phyloP scores from a whole-genome alignment of 2,329 filamentous ascomycete genomes.

The Alternaria gaisen region DNA sequence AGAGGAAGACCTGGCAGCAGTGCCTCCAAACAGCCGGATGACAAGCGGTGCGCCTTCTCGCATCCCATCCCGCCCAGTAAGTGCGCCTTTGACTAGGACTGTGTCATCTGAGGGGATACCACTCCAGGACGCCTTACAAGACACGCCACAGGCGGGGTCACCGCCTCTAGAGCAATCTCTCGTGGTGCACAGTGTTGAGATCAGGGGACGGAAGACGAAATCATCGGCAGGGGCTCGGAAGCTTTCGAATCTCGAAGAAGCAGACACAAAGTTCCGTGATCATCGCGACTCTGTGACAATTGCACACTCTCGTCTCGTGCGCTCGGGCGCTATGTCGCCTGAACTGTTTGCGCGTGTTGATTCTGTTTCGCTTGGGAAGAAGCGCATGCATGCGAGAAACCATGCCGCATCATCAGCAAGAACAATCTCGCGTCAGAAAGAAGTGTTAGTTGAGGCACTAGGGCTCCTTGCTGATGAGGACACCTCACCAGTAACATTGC shows the following conservation, averaged over 20 bases:
- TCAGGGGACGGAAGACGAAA: constrained; percentile 7
- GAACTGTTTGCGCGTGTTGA: constrained; percentile 36
- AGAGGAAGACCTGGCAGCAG: constrained; percentile 29
- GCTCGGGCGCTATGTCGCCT: constrained; percentile 23
- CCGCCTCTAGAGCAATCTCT: constrained; percentile 9
- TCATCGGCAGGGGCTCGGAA: constrained; percentile 17
- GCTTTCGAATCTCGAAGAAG: constrained; percentile 43
- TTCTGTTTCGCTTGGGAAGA: constrained; percentile 36
- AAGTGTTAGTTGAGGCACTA: neutral
- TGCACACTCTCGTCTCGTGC: constrained; percentile 38
- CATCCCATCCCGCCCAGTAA: constrained; percentile 30
- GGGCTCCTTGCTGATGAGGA: constrained; percentile 5
- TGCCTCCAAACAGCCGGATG: constrained; percentile 43
- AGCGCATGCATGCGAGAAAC: constrained; percentile 37
- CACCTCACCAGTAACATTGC: constrained; percentile 2
- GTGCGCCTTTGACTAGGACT: constrained; percentile 24
- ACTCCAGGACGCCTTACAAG: neutral
- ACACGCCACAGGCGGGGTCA: neutral
- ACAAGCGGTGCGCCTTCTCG: constrained; percentile 34
- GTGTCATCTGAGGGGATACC: constrained; percentile 22
- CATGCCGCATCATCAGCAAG: constrained; percentile 13
- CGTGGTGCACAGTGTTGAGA: constrained; percentile 16
- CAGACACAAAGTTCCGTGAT: constrained; percentile 37
- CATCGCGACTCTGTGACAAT: constrained; percentile 46
- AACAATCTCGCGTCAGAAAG: neutral